Evolutionary conservation across 2,329 filamentous ascomycete species (phyloP).

Genomic region (Alternaria burnsii): DNA sequence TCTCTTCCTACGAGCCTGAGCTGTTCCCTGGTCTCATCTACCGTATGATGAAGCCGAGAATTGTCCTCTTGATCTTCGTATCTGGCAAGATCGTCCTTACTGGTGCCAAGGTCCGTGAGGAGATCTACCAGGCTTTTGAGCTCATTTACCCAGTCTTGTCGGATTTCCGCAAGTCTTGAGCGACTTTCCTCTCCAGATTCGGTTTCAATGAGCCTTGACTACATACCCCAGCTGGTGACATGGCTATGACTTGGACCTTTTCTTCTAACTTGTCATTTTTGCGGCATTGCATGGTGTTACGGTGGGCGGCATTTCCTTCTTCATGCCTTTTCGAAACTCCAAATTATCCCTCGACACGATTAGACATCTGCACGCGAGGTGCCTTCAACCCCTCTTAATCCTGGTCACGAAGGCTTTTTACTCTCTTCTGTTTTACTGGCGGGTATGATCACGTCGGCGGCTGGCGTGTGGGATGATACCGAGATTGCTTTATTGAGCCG

Average conservation of each 20-base stretch:
- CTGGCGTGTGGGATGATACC: slow-evolving; percentile 25
- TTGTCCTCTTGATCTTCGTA: slow-evolving; percentile 96
- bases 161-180: slow-evolving; percentile 70
- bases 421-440: slow-evolving; percentile 26
- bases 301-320: slow-evolving; percentile 36
- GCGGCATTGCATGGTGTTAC: slow-evolving; percentile 53
- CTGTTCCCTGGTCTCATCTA: slow-evolving; percentile 99
- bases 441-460: slow-evolving; percentile 40
- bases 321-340: slow-evolving; percentile 36
- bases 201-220: slow-evolving; percentile 14
- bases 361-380: slow-evolving; percentile 45
- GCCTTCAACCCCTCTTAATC: slow-evolving; percentile 41
- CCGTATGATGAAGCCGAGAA: slow-evolving; percentile 99
- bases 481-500: slow-evolving; percentile 33
- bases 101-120: slow-evolving; percentile 95
- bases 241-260: slow-evolving; percentile 22
- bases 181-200: slow-evolving; percentile 6
- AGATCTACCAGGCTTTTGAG: slow-evolving; percentile 69
- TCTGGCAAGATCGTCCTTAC: slow-evolving; percentile 98
- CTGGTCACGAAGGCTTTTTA: slow-evolving; percentile 34
- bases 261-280: slow-evolving; percentile 33
- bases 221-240: slow-evolving; percentile 10
- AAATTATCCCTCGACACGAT: slow-evolving; percentile 38
- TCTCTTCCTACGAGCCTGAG: slow-evolving; percentile 93
- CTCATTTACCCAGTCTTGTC: slow-evolving; percentile 47